Evolutionary conservation across 192 early-diverging fungal genomes (phyloP).

Genomic region (Entrophospora sp.): DNA sequence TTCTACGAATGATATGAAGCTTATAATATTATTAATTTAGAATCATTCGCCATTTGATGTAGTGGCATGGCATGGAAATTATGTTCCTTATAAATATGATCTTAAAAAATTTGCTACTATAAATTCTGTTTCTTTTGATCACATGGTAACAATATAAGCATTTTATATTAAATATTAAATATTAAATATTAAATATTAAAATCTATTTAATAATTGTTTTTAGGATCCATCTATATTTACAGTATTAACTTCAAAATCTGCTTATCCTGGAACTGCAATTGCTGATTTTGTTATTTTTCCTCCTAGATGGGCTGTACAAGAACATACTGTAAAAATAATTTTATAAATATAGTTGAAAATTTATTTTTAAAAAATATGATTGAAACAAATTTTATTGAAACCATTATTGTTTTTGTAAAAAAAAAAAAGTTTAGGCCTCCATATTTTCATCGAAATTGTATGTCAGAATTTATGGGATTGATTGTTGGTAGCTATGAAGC

Average conservation of each 20-base stretch:
- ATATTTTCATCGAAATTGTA: conserved; percentile 95
- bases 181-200: not conserved
- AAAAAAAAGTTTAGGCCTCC: conserved; percentile 76
- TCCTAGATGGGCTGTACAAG: conserved; percentile 85
- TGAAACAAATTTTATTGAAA: no score
- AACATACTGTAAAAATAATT: conserved; percentile 75
- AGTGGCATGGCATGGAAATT: conserved; percentile 97
- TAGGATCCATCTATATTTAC: conserved; percentile 97
- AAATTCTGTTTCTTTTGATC: conserved; percentile 87
- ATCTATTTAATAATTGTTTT: not conserved
- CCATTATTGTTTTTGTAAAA: no score
- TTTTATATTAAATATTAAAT: conserved; percentile 7
- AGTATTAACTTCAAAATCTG: conserved; percentile 83
- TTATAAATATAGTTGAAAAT: no score
- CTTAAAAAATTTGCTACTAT: conserved; percentile 73
- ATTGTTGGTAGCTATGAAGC: conserved; percentile 89
- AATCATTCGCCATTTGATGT: conserved; percentile 91
- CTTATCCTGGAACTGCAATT: conserved; percentile 71
- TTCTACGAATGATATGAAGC: no score
- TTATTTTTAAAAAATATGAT: no score
- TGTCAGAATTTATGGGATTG: conserved; percentile 97
- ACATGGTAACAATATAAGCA: conserved; percentile 44
- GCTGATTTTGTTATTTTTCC: conserved; percentile 97
- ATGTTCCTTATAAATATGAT: conserved; percentile 89
- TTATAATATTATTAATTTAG: conserved; percentile 51